phyloP scores from a whole-genome alignment of 148 eudicot species.

The Rhododendron ferrugineum region DNA sequence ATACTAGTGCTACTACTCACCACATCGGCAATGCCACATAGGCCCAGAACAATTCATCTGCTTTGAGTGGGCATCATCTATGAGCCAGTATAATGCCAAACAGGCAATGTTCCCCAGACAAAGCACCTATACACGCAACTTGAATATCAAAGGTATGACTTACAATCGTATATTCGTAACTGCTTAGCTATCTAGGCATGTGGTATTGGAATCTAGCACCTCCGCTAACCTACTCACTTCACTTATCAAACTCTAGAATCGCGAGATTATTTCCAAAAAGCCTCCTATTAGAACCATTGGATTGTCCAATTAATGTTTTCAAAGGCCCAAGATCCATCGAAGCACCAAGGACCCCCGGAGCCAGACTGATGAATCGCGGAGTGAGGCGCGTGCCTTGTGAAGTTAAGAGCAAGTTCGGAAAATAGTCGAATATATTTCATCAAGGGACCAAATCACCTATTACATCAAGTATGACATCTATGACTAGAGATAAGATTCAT shows the following conservation, averaged over 20 bases:
- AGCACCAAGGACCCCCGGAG: too few relatives aligned
- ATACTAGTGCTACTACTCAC: background rate
- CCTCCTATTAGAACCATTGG: background rate
- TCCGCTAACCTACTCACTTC: background rate
- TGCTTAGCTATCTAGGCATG: too few relatives aligned
- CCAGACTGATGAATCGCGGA: too few relatives aligned
- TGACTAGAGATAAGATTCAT: too few relatives aligned
- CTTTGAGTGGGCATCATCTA: background rate
- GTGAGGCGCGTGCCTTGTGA: too few relatives aligned
- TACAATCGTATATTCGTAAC: background rate
- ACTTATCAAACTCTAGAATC: background rate
- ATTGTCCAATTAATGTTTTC: background rate
- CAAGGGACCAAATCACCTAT: too few relatives aligned
- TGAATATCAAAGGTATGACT: background rate
- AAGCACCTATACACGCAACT: background rate
- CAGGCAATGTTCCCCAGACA: background rate
- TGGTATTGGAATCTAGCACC: background rate
- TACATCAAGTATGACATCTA: too few relatives aligned
- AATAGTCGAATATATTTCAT: too few relatives aligned
- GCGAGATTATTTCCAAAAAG: background rate
- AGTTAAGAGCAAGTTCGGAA: too few relatives aligned
- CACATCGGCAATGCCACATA: background rate
- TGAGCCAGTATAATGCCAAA: background rate
- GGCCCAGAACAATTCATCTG: background rate
- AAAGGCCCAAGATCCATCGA: too few relatives aligned